phyloP scores from a whole-genome alignment of 2,329 filamentous ascomycete genomes.

The Cytospora paraplurivora region DNA sequence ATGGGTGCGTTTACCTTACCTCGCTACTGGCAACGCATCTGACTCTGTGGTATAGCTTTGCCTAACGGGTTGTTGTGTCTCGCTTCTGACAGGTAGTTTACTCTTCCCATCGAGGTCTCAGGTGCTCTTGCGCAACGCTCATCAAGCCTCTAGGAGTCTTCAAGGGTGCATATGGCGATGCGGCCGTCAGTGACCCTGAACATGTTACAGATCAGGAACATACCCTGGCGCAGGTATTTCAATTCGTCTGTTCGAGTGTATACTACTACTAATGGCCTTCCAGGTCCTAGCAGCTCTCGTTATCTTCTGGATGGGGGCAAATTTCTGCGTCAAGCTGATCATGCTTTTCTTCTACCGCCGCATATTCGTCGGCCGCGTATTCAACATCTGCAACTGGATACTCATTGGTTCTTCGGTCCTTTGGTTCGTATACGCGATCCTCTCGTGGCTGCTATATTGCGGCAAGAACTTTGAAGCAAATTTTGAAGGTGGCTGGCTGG shows the following conservation, averaged over 20 bases:
- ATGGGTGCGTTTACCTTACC: conserved; percentile 8
- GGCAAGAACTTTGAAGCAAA: conserved; percentile 25
- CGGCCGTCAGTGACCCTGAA: conserved; percentile 6
- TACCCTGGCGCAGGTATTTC: conserved; percentile 1
- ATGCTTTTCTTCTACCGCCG: conserved; percentile 29
- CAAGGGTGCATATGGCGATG: conserved; percentile 5
- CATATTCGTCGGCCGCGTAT: conserved; percentile 25
- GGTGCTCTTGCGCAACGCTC: conserved; percentile 5
- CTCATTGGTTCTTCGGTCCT: conserved; percentile 26
- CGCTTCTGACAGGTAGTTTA: not conserved
- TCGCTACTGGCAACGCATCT: no score
- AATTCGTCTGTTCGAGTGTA: not conserved
- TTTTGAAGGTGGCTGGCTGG: conserved; percentile 23
- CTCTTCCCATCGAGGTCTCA: not conserved
- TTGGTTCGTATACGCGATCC: conserved; percentile 27
- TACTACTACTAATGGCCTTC: not conserved
- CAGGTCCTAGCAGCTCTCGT: conserved; percentile 20
- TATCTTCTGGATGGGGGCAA: conserved; percentile 27
- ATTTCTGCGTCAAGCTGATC: conserved; percentile 27
- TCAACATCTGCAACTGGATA: conserved; percentile 25
- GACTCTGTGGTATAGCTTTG: not conserved
- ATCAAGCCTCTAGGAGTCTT: conserved; percentile 6
- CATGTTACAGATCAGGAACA: conserved; percentile 3
- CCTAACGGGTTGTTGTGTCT: not conserved
- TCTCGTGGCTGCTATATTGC: conserved; percentile 27